A percentile compares a stretch with the other conserved stretches of the same genome.
These are phyloP conservation scores for Pneumocystis oryctolagi DNA, from an alignment of 1,139 yeast species.

Conservation along the genomic window DNA sequence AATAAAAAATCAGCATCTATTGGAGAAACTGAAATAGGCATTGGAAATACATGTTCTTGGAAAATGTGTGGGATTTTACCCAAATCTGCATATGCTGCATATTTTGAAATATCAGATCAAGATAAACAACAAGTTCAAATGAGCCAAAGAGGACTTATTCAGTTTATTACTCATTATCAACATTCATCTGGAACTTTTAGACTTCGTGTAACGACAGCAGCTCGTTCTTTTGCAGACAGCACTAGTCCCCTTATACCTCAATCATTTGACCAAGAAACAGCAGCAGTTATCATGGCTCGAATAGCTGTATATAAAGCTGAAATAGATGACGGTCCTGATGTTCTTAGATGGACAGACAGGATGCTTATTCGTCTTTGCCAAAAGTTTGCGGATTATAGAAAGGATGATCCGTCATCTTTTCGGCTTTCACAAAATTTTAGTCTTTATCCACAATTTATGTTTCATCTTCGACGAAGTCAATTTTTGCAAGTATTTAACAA, in stretches of 20 bases:
- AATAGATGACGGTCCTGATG: conserved; percentile 56
- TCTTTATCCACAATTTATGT: conserved; percentile 88
- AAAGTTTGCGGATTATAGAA: conserved; percentile 73
- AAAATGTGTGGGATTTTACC: conserved; percentile 73
- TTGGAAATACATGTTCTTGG: conserved; percentile 85
- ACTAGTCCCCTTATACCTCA: conserved; percentile 39
- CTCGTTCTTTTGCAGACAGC: conserved; percentile 41
- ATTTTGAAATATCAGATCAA: conserved; percentile 56
- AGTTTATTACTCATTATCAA: conserved; percentile 65
- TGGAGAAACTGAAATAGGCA: conserved; percentile 84
- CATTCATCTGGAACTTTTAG: conserved; percentile 48
- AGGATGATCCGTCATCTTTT: conserved; percentile 63
- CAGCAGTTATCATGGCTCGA: conserved; percentile 90
- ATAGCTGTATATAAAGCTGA: conserved; percentile 83
- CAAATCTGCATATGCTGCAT: conserved; percentile 69
- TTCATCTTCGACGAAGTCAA: conserved; percentile 90
- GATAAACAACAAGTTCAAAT: conserved; percentile 30
- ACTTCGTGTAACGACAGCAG: conserved; percentile 79
- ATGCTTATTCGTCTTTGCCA: conserved; percentile 70
- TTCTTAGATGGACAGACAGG: conserved; percentile 76
- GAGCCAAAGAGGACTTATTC: conserved; percentile 34
- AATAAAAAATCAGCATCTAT: conserved; percentile 52
- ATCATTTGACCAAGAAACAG: conserved; percentile 96
- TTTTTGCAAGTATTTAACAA: conserved; percentile 92
- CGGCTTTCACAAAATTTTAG: conserved; percentile 65